Evolutionary conservation across 495 filamentous ascomycete genomes (phyloP), one percentile per base, ranked within the genome.

Genomic region (Haplographium delicatum): DNA sequence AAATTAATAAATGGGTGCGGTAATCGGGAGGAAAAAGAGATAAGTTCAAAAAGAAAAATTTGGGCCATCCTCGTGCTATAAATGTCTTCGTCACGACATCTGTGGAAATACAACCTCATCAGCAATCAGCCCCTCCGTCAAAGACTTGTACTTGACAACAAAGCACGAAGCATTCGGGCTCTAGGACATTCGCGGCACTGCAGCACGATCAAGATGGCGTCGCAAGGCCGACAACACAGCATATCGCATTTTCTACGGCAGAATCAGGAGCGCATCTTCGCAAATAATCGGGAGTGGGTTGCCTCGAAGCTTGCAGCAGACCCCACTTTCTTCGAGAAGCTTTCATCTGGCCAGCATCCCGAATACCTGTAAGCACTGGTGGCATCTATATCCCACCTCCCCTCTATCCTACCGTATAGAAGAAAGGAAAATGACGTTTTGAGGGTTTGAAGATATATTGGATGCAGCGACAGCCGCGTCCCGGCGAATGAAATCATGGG

Each of bases 401-500:
- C n/a, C 22, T 1, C 13, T 5, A 11, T 35, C 33, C 39, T 20
- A 26, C 19, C 40, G 19, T 6, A 16, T 1, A 44, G 22, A 25
- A 1, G 10, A 34, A 19, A 8, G 30, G 19, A 9, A 22, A 33
- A 7, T 34, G 15, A 33, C 16, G 33, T 40, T 40, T 8, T 6
- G 8, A 16, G 7, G 16, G 72, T 82, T 53, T 80, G 79, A 50
- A 71, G 82, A 38, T 88, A 82, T 73, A 80, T 82, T 58, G 80
- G 80, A 31, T 83, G 80, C 68, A 75, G 72, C 62, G 80, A 83
- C 63, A 78, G 75, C 35, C 77, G 80, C 50, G 78, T 82, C 55
- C 80, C 80, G 22, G 80, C 78, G 33, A 79, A 80, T 62, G 70
- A 72, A 53, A 72, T 83, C 59, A 73, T 76, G 22, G 79, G 80